These are phyloP conservation scores for Globisporangium takayamanum DNA, from an alignment of 352 stramenopile species.

Conservation along the genomic window DNA sequence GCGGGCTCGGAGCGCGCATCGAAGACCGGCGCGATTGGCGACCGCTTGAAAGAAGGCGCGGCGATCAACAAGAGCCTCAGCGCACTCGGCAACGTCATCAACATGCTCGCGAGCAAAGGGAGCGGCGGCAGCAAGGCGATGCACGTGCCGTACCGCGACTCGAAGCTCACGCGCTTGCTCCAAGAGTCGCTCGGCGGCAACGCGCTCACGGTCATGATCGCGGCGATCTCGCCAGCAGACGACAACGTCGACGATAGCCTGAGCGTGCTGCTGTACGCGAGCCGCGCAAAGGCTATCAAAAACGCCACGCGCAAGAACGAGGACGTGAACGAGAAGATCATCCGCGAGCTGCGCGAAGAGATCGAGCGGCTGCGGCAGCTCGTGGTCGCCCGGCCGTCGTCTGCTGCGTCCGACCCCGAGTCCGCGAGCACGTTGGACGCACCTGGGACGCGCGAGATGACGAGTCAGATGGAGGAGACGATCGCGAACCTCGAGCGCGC, in stretches of 20 bases:
- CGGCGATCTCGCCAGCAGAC: constrained; percentile 88
- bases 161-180: constrained; percentile 86
- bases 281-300: constrained; percentile 90
- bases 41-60: constrained; percentile 87
- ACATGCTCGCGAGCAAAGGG: constrained; percentile 65
- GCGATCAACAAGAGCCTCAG: constrained; percentile 92
- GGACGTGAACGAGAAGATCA: constrained; percentile 89
- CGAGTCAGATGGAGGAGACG: constrained; percentile 80
- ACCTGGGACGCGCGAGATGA: constrained; percentile 29
- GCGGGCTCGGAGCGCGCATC: constrained; percentile 83
- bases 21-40: constrained; percentile 85
- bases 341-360: constrained; percentile 88
- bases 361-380: constrained; percentile 89
- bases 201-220: constrained; percentile 92
- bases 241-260: constrained; percentile 92
- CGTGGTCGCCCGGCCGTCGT: constrained; percentile 48
- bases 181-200: constrained; percentile 90
- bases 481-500: constrained; percentile 82
- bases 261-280: constrained; percentile 91
- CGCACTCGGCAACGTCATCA: constrained; percentile 91
- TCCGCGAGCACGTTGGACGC: neutral
- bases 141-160: constrained; percentile 90
- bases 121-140: constrained; percentile 22
- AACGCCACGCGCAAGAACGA: constrained; percentile 87
- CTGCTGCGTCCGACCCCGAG: constrained; percentile 14